phyloP scores from a whole-genome alignment of 208 protist species.

The Kentomonas sorsogonicus region DNA sequence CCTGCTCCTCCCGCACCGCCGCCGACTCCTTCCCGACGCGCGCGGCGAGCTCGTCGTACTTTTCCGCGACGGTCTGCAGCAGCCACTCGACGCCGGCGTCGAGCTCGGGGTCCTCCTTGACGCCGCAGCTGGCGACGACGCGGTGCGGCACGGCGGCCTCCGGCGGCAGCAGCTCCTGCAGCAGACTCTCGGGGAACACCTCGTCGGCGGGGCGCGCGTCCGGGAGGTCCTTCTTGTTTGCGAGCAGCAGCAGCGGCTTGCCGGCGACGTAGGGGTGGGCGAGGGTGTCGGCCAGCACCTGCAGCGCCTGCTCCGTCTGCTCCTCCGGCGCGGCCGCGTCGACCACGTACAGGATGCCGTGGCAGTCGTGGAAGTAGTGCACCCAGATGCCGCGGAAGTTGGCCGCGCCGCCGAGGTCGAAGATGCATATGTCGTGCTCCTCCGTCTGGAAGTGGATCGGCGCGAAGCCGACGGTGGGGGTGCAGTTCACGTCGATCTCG shows the following conservation, averaged over 20 bases:
- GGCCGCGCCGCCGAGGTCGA: slow-evolving; percentile 83
- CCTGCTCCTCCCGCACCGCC: slow-evolving; percentile 63
- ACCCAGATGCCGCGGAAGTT: slow-evolving; percentile 91
- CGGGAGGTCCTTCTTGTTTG: slow-evolving; percentile 99
- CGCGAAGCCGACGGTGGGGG: slow-evolving; percentile 85
- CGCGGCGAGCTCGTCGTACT: slow-evolving; percentile 49
- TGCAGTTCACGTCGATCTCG: slow-evolving; percentile 90
- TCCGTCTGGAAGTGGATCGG: slow-evolving; percentile 84
- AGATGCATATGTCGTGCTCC: slow-evolving; percentile 84
- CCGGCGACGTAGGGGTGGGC: slow-evolving; percentile 91
- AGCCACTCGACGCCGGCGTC: slow-evolving; percentile 87
- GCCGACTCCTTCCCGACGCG: slow-evolving; percentile 61
- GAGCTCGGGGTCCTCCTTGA: slow-evolving; percentile 67
- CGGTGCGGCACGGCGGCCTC: slow-evolving; percentile 45
- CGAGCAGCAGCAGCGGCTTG: slow-evolving; percentile 98
- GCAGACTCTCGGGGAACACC: slow-evolving; percentile 74
- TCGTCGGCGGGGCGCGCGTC: slow-evolving; percentile 51
- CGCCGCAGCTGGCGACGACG: slow-evolving; percentile 65
- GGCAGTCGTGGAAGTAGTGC: slow-evolving; percentile 89
- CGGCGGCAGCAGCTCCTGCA: slow-evolving; percentile 41
- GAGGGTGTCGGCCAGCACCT: slow-evolving; percentile 74
- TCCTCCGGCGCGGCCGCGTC: slow-evolving; percentile 67
- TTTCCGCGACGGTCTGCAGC: slow-evolving; percentile 45
- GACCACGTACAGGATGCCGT: slow-evolving; percentile 87
- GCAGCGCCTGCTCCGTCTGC: slow-evolving; percentile 55